phyloP scores from a whole-genome alignment of 495 filamentous ascomycete genomes.

The Xylona heveae region DNA sequence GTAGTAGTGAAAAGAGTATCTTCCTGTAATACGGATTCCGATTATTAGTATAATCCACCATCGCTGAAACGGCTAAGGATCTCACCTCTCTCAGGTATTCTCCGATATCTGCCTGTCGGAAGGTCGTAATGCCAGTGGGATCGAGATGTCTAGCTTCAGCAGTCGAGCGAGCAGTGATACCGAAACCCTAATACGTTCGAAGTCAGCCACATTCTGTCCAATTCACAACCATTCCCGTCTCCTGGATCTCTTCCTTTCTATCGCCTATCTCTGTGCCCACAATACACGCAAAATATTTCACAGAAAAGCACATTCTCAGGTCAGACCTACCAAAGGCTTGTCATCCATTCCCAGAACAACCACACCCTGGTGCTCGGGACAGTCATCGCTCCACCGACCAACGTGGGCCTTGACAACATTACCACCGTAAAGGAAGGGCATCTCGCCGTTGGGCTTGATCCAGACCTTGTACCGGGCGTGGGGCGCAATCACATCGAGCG shows the following conservation, averaged over 20 bases:
- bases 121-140: constrained; percentile 69
- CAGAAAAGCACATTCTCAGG: neutral
- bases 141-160: constrained; percentile 62
- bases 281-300: too few relatives aligned
- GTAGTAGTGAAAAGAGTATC: constrained; percentile 27
- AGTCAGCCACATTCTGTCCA: neutral
- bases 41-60: constrained; percentile 6
- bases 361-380: constrained; percentile 55
- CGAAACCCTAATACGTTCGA: constrained; percentile 37
- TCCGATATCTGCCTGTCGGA: constrained; percentile 74
- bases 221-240: constrained; percentile 4
- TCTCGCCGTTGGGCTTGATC: constrained; percentile 87
- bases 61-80: neutral
- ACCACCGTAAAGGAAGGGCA: constrained; percentile 83
- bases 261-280: too few relatives aligned
- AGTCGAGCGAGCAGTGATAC: constrained; percentile 63
- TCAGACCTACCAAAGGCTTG: constrained; percentile 39
- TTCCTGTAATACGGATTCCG: too few relatives aligned
- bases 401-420: constrained; percentile 86
- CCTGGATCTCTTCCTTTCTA: too few relatives aligned
- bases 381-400: constrained; percentile 72
- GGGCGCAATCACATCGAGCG: constrained; percentile 64
- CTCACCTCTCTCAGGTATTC: constrained; percentile 70
- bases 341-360: constrained; percentile 60
- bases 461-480: constrained; percentile 87